Conservation (phyloP, 108 stramenopile species). For the Cylindrotheca fusiformis region DNA sequence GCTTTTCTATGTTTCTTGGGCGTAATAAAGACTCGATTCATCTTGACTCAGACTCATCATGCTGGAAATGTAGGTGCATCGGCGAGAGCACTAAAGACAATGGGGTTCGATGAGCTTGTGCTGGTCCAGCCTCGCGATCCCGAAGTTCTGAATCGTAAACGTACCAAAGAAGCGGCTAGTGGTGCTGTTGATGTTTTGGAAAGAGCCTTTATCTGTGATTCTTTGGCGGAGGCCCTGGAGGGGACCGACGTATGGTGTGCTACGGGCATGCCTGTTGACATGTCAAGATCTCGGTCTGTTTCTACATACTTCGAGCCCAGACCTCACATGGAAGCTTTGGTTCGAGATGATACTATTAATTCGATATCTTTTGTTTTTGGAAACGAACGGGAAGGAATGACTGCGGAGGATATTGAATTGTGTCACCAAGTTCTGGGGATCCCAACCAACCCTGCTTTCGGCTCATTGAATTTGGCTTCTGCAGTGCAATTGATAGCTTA, state of each 20-base stretch:
- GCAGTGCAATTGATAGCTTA: conserved; percentile 73
- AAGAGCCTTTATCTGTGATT: conserved; percentile 28
- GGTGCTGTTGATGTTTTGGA: conserved; percentile 54
- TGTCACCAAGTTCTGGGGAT: conserved; percentile 65
- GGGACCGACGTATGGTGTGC: conserved; percentile 46
- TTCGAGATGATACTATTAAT: neutral
- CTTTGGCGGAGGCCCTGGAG: conserved; percentile 40
- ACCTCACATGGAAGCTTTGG: conserved; percentile 37
- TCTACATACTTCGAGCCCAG: conserved; percentile 37
- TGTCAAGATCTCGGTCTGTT: conserved; percentile 18
- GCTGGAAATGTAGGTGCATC: conserved; percentile 61
- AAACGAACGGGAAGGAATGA: conserved; percentile 56
- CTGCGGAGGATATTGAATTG: conserved; percentile 34
- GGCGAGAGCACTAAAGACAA: conserved; percentile 59
- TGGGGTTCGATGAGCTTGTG: conserved; percentile 53
- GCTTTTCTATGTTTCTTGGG: too few species aligned
- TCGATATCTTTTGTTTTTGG: conserved; percentile 61
- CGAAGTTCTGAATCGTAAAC: conserved; percentile 37
- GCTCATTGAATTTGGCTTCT: conserved; percentile 62
- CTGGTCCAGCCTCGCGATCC: conserved; percentile 48
- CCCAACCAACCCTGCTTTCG: conserved; percentile 63
- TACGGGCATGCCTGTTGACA: conserved; percentile 67
- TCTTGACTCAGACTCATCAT: conserved; percentile 49
- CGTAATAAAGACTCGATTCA: conserved; percentile 36
- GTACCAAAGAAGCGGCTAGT: conserved; percentile 47